Percentiles rank a stretch among this genome's conserved stretches.
These are phyloP conservation scores for Apiotrichum porosum DNA, from an alignment of 1,284 basidiomycete species.

Conservation along the genomic window DNA sequence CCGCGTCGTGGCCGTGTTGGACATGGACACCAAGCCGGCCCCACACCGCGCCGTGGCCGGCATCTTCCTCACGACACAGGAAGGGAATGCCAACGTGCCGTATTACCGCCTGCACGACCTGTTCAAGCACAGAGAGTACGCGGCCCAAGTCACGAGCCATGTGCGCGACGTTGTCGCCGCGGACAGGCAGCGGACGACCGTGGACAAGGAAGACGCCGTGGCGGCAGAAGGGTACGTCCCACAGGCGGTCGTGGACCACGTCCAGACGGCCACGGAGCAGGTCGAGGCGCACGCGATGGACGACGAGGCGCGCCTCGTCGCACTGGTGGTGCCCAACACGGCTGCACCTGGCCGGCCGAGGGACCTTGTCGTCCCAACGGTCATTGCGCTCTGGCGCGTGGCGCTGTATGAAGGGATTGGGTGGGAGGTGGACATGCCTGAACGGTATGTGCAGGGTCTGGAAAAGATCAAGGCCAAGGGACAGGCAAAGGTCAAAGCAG, in stretches of 20 bases:
- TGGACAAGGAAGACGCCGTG: not conserved
- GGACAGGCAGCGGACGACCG: not conserved
- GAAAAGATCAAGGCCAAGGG: too few relatives aligned
- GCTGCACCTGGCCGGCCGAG: not conserved
- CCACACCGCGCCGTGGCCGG: too few relatives aligned
- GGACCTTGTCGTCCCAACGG: constrained; percentile 8
- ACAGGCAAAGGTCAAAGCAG: too few relatives aligned
- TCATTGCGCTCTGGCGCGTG: constrained; percentile 16
- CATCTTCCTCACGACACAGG: too few relatives aligned
- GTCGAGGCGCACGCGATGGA: not conserved
- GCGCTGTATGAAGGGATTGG: constrained; percentile 16
- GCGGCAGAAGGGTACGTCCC: not conserved
- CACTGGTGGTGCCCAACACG: not conserved
- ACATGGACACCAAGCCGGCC: not conserved
- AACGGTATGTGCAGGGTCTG: too few relatives aligned
- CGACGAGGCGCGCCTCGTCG: constrained; percentile 3
- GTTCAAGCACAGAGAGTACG: not conserved
- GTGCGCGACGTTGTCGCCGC: not conserved
- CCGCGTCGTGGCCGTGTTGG: constrained; percentile 2
- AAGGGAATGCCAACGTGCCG: not conserved
- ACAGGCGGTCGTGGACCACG: not conserved
- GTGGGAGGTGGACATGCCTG: constrained; percentile 10
- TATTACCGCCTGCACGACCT: constrained; percentile 1
- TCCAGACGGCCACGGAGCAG: not conserved
- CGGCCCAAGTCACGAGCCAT: not conserved